A percentile compares a stretch with the other conserved stretches of the same genome.
phyloP scores from a whole-genome alignment of 2,329 filamentous ascomycete genomes.

The Periconia digitata region DNA sequence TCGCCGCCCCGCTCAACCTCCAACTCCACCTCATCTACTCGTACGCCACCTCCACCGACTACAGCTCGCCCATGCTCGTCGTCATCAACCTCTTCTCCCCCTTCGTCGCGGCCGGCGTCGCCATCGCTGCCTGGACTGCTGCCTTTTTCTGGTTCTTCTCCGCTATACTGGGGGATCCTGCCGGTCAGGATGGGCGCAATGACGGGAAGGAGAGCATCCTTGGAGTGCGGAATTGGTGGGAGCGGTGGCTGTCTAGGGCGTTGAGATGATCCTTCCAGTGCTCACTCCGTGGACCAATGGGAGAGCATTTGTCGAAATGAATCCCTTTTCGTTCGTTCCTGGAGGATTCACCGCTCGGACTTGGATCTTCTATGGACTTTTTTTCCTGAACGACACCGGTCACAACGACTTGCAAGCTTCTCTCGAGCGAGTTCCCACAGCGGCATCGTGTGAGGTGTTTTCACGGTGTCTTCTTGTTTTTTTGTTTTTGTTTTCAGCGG shows the following conservation, averaged over 20 bases:
- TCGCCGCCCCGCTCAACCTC: conserved; percentile 57
- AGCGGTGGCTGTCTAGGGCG: conserved; percentile 55
- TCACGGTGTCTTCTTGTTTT: too few species aligned
- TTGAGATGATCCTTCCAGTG: conserved; percentile 20
- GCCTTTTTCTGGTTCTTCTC: conserved; percentile 65
- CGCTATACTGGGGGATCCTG: conserved; percentile 63
- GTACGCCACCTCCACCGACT: conserved; percentile 39
- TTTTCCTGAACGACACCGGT: neutral
- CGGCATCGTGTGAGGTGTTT: too few species aligned
- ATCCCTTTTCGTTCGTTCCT: too few species aligned
- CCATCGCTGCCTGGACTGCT: conserved; percentile 60
- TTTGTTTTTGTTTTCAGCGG: neutral
- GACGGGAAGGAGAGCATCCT: conserved; percentile 63
- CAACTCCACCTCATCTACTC: conserved; percentile 54
- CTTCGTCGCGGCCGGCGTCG: conserved; percentile 57
- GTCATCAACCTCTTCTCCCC: conserved; percentile 58
- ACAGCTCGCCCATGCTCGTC: conserved; percentile 49
- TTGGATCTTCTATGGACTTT: neutral
- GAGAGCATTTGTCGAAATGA: too few species aligned
- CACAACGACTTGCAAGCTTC: too few species aligned
- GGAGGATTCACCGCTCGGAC: too few species aligned
- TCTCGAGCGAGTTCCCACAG: too few species aligned
- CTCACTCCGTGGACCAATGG: too few species aligned
- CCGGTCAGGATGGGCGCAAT: conserved; percentile 60
- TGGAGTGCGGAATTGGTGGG: conserved; percentile 62